Evolutionary conservation across 78 protist genomes (phyloP), one percentile per base, ranked within the genome.

Genomic region (Tieghemostelium lacteum): DNA sequence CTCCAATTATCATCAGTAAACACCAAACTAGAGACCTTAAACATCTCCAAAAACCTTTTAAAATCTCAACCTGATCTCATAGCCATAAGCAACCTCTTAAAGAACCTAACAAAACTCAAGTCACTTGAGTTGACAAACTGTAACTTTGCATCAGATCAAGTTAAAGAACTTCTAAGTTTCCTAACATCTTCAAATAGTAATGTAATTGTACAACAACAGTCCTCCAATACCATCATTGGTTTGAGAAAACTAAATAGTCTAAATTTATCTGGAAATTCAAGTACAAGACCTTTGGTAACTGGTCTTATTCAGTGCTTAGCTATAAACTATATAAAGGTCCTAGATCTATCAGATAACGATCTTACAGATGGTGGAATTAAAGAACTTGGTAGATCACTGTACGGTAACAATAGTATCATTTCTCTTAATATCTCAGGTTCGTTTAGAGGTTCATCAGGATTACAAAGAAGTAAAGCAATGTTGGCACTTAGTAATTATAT

Each of bases 281-380:
- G 64, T 7, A 34, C 34, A n/a, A 20, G 88, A 24, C 29, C 57
- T 20, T 31, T 55, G 1, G 54, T 78, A 39, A 78, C 88, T 0
- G 55, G 54, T 8, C 17, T 78, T 8, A 78, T 78, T 20, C 16
- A 63, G 19, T 45, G 50, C 22, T 42, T 28, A 8, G 75, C 88
- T 1, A 50, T 78, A 0, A 57, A 67, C 33, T 55, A 28, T 3
- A 78, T 78, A n/a, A 52, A 58, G 8, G 88, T 66, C 1, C n/a
- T 78, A 2, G 88, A 78, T 39, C 29, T 78, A 0, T 54, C 88
- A 14, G 75, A 78, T 4, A 78, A 78, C 36, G 65, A 66, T 20
- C n/a, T 71, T 26, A 24, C 58, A 1, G 88, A 78, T 66, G 88
- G 88, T 37, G 88, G 88, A 54, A 55, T 78, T 60, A 78, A 78